A percentile compares a stretch with the other conserved stretches of the same genome.
Evolutionary conservation across 257 asterid species (phyloP).

Genomic region (Verbascum thapsus): DNA sequence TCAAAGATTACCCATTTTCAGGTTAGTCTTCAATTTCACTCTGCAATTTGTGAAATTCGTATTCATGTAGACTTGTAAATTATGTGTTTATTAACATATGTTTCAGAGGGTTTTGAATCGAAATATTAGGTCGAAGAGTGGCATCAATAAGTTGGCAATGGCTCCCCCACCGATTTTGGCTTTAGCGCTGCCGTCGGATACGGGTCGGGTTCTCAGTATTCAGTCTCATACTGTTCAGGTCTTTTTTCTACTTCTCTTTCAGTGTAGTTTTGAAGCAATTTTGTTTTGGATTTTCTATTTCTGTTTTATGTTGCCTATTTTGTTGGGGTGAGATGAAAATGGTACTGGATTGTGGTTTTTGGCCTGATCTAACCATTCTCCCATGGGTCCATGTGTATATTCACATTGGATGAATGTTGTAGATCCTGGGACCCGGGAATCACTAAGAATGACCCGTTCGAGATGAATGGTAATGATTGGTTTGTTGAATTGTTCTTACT

Average conservation of each 20-base stretch:
- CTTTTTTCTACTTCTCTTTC: conserved; percentile 23
- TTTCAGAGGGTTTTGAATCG: conserved; percentile 3
- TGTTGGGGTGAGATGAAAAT: background rate
- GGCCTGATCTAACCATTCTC: no score
- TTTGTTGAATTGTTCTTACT: background rate
- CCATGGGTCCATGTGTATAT: no score
- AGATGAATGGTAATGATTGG: no score
- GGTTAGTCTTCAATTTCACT: conserved; percentile 34
- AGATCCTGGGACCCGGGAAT: no score
- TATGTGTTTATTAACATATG: background rate
- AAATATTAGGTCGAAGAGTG: conserved; percentile 46
- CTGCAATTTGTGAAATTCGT: conserved; percentile 1
- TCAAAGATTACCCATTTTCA: conserved; percentile 38
- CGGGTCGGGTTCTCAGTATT: conserved; percentile 93
- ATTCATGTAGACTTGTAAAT: conserved; percentile 16
- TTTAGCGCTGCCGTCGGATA: conserved; percentile 79
- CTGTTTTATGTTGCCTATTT: background rate
- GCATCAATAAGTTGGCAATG: conserved; percentile 49
- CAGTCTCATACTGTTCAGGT: conserved; percentile 99
- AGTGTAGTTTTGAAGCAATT: conserved; percentile 6
- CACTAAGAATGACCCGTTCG: no score
- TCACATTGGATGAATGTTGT: no score
- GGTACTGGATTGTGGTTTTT: conserved; percentile 16
- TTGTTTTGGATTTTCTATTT: background rate
- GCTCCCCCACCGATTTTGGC: conserved; percentile 85